Percentiles rank a stretch among this genome's conserved stretches.
Conservation (phyloP, 495 filamentous ascomycete genomes). For the Filosporella fistucella region DNA sequence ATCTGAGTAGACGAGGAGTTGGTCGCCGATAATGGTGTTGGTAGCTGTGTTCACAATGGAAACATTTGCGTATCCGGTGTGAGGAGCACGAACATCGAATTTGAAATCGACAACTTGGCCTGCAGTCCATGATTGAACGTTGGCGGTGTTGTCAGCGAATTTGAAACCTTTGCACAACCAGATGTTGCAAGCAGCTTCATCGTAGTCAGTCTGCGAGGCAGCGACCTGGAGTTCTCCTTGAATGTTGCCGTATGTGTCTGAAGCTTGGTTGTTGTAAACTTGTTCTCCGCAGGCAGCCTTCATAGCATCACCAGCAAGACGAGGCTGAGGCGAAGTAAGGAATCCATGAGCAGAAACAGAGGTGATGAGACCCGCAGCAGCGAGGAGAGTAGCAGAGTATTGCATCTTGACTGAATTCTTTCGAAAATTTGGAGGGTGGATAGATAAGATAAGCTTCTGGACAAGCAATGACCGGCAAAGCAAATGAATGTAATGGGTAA, state of each 20-base stretch:
- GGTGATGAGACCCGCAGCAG: slow-evolving; percentile 23
- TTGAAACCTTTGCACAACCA: slow-evolving; percentile 58
- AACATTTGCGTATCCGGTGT: slow-evolving; percentile 64
- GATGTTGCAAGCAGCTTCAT: slow-evolving; percentile 39
- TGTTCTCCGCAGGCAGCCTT: slow-evolving; percentile 46
- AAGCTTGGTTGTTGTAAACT: slow-evolving; percentile 45
- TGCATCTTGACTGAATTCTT: background rate
- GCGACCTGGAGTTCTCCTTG: slow-evolving; percentile 46
- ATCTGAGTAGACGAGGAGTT: slow-evolving; percentile 51
- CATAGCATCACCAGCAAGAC: slow-evolving; percentile 50
- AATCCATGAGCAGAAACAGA: slow-evolving; percentile 49
- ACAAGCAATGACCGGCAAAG: background rate
- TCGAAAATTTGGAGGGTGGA: background rate
- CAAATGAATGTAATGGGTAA: background rate
- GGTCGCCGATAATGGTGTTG: slow-evolving; percentile 50
- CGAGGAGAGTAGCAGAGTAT: background rate
- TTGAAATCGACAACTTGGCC: slow-evolving; percentile 18
- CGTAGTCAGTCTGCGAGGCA: slow-evolving; percentile 36
- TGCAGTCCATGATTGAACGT: slow-evolving; percentile 16
- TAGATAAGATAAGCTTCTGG: background rate
- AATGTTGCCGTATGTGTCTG: slow-evolving; percentile 51
- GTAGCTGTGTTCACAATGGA: slow-evolving; percentile 60
- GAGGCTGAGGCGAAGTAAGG: slow-evolving; percentile 42
- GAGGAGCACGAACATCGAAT: slow-evolving; percentile 54
- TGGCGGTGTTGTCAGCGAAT: slow-evolving; percentile 42